These are phyloP conservation scores for Metarhizium robertsii DNA, from an alignment of 2,329 filamentous ascomycete species.

Conservation along the genomic window DNA sequence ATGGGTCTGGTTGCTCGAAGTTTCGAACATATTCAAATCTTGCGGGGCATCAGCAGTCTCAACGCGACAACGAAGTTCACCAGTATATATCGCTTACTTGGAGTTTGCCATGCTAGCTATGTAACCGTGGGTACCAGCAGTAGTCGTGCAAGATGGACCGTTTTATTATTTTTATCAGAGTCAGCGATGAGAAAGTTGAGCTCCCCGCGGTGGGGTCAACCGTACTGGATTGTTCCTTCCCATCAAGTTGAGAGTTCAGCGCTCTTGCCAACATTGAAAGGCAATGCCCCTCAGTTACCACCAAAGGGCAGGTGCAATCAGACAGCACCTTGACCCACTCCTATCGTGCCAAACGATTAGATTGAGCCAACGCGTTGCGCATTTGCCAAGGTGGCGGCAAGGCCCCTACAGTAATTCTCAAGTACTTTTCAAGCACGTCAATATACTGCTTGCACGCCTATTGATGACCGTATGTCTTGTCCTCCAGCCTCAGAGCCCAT, in stretches of 20 bases:
- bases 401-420: neutral
- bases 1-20: constrained; percentile 73
- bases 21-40: constrained; percentile 90
- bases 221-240: neutral
- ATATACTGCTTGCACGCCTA: neutral
- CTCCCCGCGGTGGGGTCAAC: constrained; percentile 3
- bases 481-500: neutral
- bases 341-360: neutral
- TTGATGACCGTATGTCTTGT: neutral
- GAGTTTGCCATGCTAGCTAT: constrained; percentile 42
- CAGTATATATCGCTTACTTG: constrained; percentile 27
- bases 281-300: neutral
- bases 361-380: neutral
- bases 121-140: neutral
- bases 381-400: neutral
- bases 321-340: neutral
- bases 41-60: constrained; percentile 1
- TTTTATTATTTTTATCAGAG: neutral
- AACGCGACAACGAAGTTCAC: neutral
- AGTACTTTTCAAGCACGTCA: neutral
- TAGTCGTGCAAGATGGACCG: neutral
- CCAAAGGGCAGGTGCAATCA: neutral
- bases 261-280: neutral
- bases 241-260: neutral
- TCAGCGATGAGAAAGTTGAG: neutral